Conservation (phyloP, 306 rosid species). For the Geum urbanum region DNA sequence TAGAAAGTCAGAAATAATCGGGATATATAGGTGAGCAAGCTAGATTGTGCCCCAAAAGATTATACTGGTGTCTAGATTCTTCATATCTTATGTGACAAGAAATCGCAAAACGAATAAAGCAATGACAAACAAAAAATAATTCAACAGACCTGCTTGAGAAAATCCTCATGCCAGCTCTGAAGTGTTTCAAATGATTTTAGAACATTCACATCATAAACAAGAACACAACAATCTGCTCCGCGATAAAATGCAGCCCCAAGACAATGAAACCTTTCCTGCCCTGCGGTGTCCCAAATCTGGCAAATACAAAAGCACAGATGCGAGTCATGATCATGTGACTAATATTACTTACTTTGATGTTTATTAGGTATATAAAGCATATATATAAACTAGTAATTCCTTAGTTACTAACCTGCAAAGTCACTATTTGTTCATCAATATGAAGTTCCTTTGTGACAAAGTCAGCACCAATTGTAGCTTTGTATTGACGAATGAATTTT, state of each 20-base stretch:
- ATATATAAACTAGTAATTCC: neutral
- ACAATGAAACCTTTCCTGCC: slow-evolving; percentile 88
- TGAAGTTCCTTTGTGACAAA: slow-evolving; percentile 87
- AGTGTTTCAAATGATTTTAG: slow-evolving; percentile 61
- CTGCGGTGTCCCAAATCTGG: slow-evolving; percentile 99
- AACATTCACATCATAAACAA: slow-evolving; percentile 76
- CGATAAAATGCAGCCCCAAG: slow-evolving; percentile 82
- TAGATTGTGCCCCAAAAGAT: neutral
- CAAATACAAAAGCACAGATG: slow-evolving; percentile 11
- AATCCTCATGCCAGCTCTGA: slow-evolving; percentile 78
- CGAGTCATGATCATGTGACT: neutral
- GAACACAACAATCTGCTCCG: slow-evolving; percentile 93
- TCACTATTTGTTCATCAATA: slow-evolving; percentile 66
- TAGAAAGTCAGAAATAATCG: slow-evolving; percentile 7
- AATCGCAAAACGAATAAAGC: neutral
- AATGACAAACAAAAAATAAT: neutral
- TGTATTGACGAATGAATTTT: slow-evolving; percentile 68
- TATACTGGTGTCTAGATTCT: neutral
- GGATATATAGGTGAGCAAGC: neutral
- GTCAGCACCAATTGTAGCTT: slow-evolving; percentile 96
- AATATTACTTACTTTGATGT: neutral
- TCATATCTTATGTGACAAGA: neutral
- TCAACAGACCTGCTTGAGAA: slow-evolving; percentile 68
- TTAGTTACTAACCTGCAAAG: slow-evolving; percentile 62
- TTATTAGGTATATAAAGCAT: neutral